Percentiles rank a stretch among this genome's conserved stretches.
These are phyloP conservation scores for Diplodia intermedia DNA, from an alignment of 2,329 filamentous ascomycete species.

Conservation along the genomic window DNA sequence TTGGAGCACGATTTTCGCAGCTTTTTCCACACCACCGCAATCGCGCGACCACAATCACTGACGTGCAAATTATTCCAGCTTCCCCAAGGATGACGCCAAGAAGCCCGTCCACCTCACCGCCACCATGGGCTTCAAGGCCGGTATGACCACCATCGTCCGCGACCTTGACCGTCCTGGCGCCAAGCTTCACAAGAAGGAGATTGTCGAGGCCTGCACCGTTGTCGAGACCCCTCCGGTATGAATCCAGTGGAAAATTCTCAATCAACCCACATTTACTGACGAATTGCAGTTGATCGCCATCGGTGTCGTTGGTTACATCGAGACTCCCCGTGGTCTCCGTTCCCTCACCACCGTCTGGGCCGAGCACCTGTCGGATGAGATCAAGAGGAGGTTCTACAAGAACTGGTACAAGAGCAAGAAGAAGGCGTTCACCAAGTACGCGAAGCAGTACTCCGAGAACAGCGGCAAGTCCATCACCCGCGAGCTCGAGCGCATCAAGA, in stretches of 20 bases:
- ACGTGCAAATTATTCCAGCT: conserved; percentile 62
- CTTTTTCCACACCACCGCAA: conserved; percentile 1
- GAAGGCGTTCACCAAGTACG: conserved; percentile 99
- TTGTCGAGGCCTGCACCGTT: conserved; percentile 52
- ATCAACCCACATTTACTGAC: conserved; percentile 39
- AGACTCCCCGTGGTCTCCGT: conserved; percentile 98
- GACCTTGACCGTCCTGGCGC: conserved; percentile 98
- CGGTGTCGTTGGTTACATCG: conserved; percentile 99
- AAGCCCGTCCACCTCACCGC: conserved; percentile 99
- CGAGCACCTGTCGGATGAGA: conserved; percentile 97
- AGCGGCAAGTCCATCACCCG: conserved; percentile 88
- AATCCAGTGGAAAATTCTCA: conserved; percentile 65
- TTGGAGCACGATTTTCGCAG: conserved; percentile 5
- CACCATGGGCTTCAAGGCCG: conserved; percentile 99
- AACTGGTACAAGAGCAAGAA: conserved; percentile 99
- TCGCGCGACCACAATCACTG: conserved; percentile 3
- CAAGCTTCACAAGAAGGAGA: conserved; percentile 90
- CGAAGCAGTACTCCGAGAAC: conserved; percentile 99
- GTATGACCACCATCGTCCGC: conserved; percentile 99
- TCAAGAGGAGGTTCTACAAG: conserved; percentile 99
- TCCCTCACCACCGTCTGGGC: conserved; percentile 99
- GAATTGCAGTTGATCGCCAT: conserved; percentile 92
- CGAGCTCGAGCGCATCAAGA: conserved; percentile 99
- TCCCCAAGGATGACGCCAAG: conserved; percentile 99
- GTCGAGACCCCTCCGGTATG: conserved; percentile 68